Conservation (phyloP, 495 filamentous ascomycete genomes). For the Lasiosphaeris hirsuta region DNA sequence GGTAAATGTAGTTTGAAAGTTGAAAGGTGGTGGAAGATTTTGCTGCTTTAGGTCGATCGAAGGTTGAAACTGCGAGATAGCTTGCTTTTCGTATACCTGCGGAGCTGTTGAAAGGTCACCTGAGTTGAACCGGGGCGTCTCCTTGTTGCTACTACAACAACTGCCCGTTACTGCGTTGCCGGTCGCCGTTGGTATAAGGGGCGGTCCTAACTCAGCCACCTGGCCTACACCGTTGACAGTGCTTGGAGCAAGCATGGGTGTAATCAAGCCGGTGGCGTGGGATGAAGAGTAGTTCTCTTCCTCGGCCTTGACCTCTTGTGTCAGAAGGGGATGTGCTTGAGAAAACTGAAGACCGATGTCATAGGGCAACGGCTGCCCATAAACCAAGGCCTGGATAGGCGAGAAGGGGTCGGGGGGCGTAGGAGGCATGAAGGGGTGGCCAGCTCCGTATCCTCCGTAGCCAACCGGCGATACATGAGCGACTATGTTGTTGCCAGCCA, state of each 20-base stretch:
- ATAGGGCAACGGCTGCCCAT: slow-evolving; percentile 18
- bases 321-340: slow-evolving; percentile 10
- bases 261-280: slow-evolving; percentile 1
- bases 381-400: background rate
- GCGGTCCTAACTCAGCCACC: background rate
- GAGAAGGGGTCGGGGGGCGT: slow-evolving; percentile 5
- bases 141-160: slow-evolving; percentile 18
- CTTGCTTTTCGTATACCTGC: slow-evolving; percentile 12
- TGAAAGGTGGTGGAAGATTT: slow-evolving; percentile 12
- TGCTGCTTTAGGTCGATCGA: slow-evolving; percentile 17
- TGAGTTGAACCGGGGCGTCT: slow-evolving; percentile 1
- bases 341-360: slow-evolving; percentile 17
- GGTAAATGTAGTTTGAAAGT: slow-evolving; percentile 28
- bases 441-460: background rate
- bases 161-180: slow-evolving; percentile 7
- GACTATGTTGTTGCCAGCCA: background rate
- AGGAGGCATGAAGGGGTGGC: too few relatives aligned
- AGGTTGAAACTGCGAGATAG: slow-evolving; percentile 18
- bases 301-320: slow-evolving; percentile 19
- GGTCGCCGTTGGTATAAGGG: slow-evolving; percentile 12
- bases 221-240: slow-evolving; percentile 10
- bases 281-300: slow-evolving; percentile 11
- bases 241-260: slow-evolving; percentile 1
- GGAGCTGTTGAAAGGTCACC: slow-evolving; percentile 11
- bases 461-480: slow-evolving; percentile 3